Conservation (phyloP, 2,329 filamentous ascomycete species). For the Colletotrichum sp. region DNA sequence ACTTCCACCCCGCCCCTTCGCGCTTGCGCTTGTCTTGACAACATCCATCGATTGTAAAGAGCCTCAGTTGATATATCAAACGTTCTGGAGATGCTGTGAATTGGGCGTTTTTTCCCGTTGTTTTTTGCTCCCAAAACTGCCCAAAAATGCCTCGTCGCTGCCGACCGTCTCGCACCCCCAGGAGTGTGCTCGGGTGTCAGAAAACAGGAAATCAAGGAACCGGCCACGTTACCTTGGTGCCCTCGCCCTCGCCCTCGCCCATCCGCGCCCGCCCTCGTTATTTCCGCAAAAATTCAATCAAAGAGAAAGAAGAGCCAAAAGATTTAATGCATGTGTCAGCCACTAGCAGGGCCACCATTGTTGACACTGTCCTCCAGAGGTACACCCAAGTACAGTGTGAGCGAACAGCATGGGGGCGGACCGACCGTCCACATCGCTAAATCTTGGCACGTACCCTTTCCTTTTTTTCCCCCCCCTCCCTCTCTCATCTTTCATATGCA, state of each 20-base stretch:
- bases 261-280: slow-evolving; percentile 3
- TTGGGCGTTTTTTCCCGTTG: slow-evolving; percentile 7
- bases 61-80: slow-evolving; percentile 7
- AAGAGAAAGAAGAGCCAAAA: background rate
- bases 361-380: background rate
- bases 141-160: background rate
- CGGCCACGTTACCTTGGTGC: slow-evolving; percentile 10
- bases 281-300: slow-evolving; percentile 9
- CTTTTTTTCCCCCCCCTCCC: background rate
- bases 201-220: slow-evolving; percentile 11
- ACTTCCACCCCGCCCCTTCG: slow-evolving; percentile 22
- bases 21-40: slow-evolving; percentile 22
- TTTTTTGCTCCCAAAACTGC: slow-evolving; percentile 11
- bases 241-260: background rate
- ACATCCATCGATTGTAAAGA: slow-evolving; percentile 18
- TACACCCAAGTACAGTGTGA: background rate
- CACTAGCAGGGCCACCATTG: background rate
- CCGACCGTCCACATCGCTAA: background rate
- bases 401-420: background rate
- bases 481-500: background rate
- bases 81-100: background rate
- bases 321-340: slow-evolving; percentile 15
- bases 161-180: background rate
- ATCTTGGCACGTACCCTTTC: background rate
- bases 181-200: slow-evolving; percentile 10